Conservation (phyloP, 768 basidiomycete species). For the Kwoniella pini region DNA sequence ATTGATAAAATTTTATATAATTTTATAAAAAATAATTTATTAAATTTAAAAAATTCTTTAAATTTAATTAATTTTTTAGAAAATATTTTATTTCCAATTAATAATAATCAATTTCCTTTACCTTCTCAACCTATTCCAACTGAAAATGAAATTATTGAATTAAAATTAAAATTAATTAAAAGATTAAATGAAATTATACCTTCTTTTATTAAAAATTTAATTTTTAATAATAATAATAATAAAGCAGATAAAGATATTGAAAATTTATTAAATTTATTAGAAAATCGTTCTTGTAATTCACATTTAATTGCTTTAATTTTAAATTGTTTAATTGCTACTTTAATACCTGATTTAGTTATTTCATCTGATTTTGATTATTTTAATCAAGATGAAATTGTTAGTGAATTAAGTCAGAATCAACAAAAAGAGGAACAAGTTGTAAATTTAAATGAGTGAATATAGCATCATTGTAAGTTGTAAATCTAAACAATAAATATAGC, state of each 20-base stretch:
- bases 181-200: slow-evolving; percentile 59
- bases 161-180: slow-evolving; percentile 58
- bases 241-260: not conserved
- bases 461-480: not conserved
- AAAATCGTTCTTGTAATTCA: slow-evolving; percentile 66
- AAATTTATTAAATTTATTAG: slow-evolving; percentile 51
- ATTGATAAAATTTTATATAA: no score
- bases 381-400: not conserved
- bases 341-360: slow-evolving; percentile 72
- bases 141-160: slow-evolving; percentile 68
- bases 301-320: slow-evolving; percentile 74
- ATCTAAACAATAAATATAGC: not conserved
- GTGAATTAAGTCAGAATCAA: no score
- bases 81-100: slow-evolving; percentile 80
- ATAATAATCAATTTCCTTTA: slow-evolving; percentile 75
- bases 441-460: not conserved
- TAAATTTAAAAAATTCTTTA: slow-evolving; percentile 62
- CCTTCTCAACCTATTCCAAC: slow-evolving; percentile 73
- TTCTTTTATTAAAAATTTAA: not conserved
- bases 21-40: slow-evolving; percentile 63
- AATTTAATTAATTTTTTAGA: slow-evolving; percentile 63
- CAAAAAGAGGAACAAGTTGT: no score
- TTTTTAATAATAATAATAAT: not conserved
- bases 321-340: slow-evolving; percentile 67
- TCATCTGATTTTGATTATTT: not conserved